Evolutionary conservation across 2,329 filamentous ascomycete genomes (phyloP).

Genomic region (Cordyceps cicadae): DNA sequence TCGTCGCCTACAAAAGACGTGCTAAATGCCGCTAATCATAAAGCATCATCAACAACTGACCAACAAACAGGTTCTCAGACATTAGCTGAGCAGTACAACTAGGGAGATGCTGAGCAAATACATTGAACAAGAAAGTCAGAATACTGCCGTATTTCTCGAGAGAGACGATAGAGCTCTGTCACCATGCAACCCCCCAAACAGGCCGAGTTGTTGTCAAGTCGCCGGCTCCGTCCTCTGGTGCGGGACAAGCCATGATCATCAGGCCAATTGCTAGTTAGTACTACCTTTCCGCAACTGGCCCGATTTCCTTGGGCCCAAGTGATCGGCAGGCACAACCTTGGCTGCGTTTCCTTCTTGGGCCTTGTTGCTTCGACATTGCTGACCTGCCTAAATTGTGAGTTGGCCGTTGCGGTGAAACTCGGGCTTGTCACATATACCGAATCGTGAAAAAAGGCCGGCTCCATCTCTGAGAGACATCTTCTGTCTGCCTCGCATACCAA

Average conservation of each 20-base stretch:
- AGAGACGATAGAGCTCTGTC: no score
- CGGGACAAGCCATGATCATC: not conserved
- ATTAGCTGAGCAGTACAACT: no score
- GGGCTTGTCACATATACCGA: not conserved
- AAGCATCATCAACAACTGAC: no score
- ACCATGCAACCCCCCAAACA: not conserved
- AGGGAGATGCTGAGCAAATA: no score
- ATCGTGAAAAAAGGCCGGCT: not conserved
- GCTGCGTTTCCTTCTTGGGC: not conserved
- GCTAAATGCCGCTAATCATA: no score
- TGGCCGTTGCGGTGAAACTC: not conserved
- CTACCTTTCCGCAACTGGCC: not conserved
- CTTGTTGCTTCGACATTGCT: not conserved
- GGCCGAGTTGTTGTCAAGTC: not conserved
- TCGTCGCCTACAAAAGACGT: not conserved
- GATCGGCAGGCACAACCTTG: not conserved
- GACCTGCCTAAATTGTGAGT: not conserved
- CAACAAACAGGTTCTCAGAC: no score
- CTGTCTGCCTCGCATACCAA: no score
- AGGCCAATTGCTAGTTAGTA: not conserved
- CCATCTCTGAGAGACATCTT: not conserved
- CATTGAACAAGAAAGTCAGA: no score
- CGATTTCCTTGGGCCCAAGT: not conserved
- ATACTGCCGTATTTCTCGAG: no score
- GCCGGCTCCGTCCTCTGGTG: not conserved